Conservation (phyloP, 2,329 filamentous ascomycete genomes). For the Knoxdaviesia proteae region DNA sequence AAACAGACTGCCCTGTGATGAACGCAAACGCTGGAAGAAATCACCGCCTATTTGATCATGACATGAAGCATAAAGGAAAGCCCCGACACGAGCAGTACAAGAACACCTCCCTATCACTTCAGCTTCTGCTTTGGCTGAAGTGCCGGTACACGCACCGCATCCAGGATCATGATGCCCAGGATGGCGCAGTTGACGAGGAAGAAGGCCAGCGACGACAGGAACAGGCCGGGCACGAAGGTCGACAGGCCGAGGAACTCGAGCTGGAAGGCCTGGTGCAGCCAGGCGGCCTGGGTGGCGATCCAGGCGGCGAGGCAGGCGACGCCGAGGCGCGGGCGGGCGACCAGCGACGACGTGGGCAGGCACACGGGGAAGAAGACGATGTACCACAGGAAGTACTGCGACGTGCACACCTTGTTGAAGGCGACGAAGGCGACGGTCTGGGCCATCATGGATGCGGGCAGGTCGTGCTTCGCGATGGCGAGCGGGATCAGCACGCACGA, state of each 20-base stretch:
- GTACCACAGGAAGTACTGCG: constrained; percentile 97
- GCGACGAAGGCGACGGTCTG: constrained; percentile 95
- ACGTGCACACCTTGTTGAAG: constrained; percentile 98
- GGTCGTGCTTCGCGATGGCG: constrained; percentile 56
- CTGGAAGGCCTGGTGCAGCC: constrained; percentile 55
- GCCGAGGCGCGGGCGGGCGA: constrained; percentile 39
- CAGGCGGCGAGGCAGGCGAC: constrained; percentile 46
- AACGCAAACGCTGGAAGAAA: too few species aligned
- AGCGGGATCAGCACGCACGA: constrained; percentile 59
- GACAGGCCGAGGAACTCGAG: constrained; percentile 65
- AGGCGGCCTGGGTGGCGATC: constrained; percentile 53
- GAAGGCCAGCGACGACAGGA: constrained; percentile 53
- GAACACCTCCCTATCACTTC: too few species aligned
- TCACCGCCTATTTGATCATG: too few species aligned
- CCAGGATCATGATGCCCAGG: constrained; percentile 55
- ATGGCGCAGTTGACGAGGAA: constrained; percentile 80
- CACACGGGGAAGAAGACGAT: constrained; percentile 84
- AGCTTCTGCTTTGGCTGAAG: neutral
- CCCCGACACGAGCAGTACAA: too few species aligned
- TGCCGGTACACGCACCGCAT: constrained; percentile 19
- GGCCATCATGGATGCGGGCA: constrained; percentile 70
- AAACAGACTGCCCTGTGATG: too few species aligned
- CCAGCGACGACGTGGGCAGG: constrained; percentile 57
- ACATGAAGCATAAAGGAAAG: too few species aligned
- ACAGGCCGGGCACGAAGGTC: constrained; percentile 72